These are phyloP conservation scores for Zelonia costaricensis DNA, from an alignment of 208 protist species.

Conservation along the genomic window DNA sequence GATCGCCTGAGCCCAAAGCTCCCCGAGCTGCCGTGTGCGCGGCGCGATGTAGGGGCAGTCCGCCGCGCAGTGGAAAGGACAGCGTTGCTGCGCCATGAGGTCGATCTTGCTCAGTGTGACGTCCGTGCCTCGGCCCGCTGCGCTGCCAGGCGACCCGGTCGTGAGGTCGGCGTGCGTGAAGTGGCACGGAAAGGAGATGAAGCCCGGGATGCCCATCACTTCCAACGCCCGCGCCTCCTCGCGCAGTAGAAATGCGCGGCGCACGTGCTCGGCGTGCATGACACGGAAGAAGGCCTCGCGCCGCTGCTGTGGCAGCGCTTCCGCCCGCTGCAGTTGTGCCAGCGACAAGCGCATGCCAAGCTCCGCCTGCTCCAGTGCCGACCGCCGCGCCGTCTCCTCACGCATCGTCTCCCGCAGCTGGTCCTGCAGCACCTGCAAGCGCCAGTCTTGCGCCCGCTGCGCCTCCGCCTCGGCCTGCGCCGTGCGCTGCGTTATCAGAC, in stretches of 20 bases:
- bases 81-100: slow-evolving; percentile 34
- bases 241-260: slow-evolving; percentile 37
- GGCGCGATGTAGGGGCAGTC: slow-evolving; percentile 42
- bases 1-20: slow-evolving; percentile 8
- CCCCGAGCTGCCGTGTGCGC: slow-evolving; percentile 16
- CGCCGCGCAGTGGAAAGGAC: slow-evolving; percentile 42
- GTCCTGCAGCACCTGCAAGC: slow-evolving; percentile 20
- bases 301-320: slow-evolving; percentile 18
- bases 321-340: slow-evolving; percentile 15
- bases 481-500: slow-evolving; percentile 1
- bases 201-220: slow-evolving; percentile 31
- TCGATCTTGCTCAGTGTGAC: slow-evolving; percentile 30
- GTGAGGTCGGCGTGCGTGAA: neutral
- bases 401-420: slow-evolving; percentile 7
- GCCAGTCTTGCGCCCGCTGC: slow-evolving; percentile 26
- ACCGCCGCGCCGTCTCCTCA: slow-evolving; percentile 15
- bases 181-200: slow-evolving; percentile 17
- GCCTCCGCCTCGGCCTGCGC: neutral
- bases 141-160: too few species aligned
- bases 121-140: too few species aligned
- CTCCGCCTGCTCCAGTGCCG: slow-evolving; percentile 10
- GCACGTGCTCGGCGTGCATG: slow-evolving; percentile 33
- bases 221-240: slow-evolving; percentile 42
- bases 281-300: slow-evolving; percentile 26
- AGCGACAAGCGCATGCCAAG: slow-evolving; percentile 25